Evolutionary conservation across 768 basidiomycete species (phyloP), one percentile per base, ranked within the genome.

Genomic region (Suillus lakei): DNA sequence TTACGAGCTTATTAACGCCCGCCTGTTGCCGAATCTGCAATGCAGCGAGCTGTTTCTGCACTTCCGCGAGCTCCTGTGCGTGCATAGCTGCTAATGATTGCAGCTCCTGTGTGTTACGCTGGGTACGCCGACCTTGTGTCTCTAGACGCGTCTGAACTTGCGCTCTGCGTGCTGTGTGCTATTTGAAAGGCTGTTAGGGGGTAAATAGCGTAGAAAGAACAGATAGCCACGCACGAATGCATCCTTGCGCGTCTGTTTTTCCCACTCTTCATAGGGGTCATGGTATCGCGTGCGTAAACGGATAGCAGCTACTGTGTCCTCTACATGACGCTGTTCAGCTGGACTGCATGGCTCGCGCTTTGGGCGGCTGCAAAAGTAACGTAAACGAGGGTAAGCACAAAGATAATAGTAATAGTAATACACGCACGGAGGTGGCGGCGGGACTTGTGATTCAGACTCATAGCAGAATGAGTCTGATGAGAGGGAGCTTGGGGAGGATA

Each of bases 251-350:
- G 81, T 76, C 64, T 82, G 75, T 64, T 83, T 83, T 73, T 85
- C 85, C 78, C 84, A 82, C 41, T 85, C 84, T 68, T 85, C 83
- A 54, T 82, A 83, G 3, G 81, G 81, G 66, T 85, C 85, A 32
- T 78, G 71, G 62, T 86, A 76, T 60, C 76, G 75, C 4, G 81
- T 76, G 10, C 78, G 79, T 32, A 84, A 74, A 15, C 81, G 80
- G 21, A 85, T 82, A 2, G 84, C 81, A 1, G 82, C 81, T 1
- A 85, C 72, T 0, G 81, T 82, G 34, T 86, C 84, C 56, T 83
- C 78, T 38, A 83, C 73, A 56, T 79, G 69, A 9, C 78, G 70
- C 34, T 75, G 69, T 64, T 83, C 80, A 1, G 76, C 69, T 3
- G 72, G 68, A 39, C 71, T 76, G 8, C 68, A 70, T n/a, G 67